phyloP scores from a whole-genome alignment of 2,329 filamentous ascomycete genomes.

The Aureobasidium musti region DNA sequence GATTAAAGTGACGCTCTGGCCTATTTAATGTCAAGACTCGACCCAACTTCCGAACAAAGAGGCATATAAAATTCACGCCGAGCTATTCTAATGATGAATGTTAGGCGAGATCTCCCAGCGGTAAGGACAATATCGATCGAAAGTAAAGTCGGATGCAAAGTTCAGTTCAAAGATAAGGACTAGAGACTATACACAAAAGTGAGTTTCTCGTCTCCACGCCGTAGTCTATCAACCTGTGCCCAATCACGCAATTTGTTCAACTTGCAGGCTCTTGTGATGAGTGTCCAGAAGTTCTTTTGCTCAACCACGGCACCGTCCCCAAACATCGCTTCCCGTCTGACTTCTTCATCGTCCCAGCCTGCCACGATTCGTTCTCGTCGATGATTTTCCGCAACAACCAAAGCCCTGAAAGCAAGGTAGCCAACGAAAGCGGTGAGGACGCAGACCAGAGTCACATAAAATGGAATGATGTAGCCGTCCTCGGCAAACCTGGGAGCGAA shows the following conservation, averaged over 20 bases:
- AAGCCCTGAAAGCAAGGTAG: constrained; percentile 45
- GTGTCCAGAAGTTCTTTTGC: constrained; percentile 28
- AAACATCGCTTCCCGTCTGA: constrained; percentile 43
- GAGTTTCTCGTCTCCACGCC: constrained; percentile 50
- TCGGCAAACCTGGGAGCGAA: constrained; percentile 48
- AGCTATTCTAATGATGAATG: too few relatives aligned
- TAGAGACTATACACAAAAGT: constrained; percentile 50
- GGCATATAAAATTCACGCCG: too few relatives aligned
- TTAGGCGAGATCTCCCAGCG: too few relatives aligned
- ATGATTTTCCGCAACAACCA: constrained; percentile 46
- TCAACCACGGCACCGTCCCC: constrained; percentile 37
- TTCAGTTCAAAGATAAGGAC: not conserved
- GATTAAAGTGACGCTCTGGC: too few relatives aligned
- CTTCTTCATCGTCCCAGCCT: constrained; percentile 43
- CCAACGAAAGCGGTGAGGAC: constrained; percentile 46
- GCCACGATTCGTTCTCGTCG: constrained; percentile 38
- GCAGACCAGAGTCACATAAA: constrained; percentile 47
- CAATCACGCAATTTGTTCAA: constrained; percentile 36
- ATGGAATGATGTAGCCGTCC: constrained; percentile 47
- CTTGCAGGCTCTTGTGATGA: constrained; percentile 20
- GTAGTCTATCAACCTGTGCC: constrained; percentile 42
- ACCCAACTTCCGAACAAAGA: too few relatives aligned
- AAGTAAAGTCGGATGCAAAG: not conserved
- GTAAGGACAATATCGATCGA: too few relatives aligned
- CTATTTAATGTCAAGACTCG: too few relatives aligned